Evolutionary conservation across 805 yeast genomes (phyloP).

Genomic region (Ogataea sp.): DNA sequence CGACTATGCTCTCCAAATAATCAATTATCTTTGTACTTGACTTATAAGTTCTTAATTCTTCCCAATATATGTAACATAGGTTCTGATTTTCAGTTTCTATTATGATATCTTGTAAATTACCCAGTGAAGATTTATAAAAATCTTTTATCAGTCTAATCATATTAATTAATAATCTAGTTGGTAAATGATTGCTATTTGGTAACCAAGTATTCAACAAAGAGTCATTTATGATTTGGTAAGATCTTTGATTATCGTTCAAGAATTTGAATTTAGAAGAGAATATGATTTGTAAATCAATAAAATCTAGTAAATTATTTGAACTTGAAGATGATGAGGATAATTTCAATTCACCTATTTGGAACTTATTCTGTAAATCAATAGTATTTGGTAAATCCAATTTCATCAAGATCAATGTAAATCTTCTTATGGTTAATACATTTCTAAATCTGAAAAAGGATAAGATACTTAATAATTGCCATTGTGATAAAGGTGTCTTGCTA

Average conservation of each 20-base stretch:
- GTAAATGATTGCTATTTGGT: conserved; percentile 1
- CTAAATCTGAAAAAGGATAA: conserved; percentile 14
- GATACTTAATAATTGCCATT: conserved; percentile 10
- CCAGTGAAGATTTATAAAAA: conserved; percentile 3
- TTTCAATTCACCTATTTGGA: background rate
- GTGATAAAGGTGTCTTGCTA: background rate
- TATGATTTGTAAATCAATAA: conserved; percentile 11
- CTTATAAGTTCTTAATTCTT: conserved; percentile 2
- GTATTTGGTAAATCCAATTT: conserved; percentile 6
- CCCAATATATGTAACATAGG: conserved; percentile 21
- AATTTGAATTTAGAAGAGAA: conserved; percentile 17
- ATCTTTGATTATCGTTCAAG: conserved; percentile 8
- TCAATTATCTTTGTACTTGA: background rate
- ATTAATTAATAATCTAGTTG: conserved; percentile 11
- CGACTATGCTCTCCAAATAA: background rate
- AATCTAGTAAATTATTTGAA: background rate
- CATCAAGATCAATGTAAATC: conserved; percentile 12
- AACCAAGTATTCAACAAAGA: conserved; percentile 12
- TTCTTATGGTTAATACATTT: conserved; percentile 5
- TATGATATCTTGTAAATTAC: conserved; percentile 6
- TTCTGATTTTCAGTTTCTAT: conserved; percentile 2
- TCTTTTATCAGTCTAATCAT: conserved; percentile 11
- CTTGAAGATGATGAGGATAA: background rate
- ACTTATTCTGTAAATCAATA: background rate
- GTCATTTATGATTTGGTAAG: conserved; percentile 9